These are phyloP conservation scores for Nakazawaea sp. DNA, from an alignment of 805 yeast genomes.

Conservation along the genomic window DNA sequence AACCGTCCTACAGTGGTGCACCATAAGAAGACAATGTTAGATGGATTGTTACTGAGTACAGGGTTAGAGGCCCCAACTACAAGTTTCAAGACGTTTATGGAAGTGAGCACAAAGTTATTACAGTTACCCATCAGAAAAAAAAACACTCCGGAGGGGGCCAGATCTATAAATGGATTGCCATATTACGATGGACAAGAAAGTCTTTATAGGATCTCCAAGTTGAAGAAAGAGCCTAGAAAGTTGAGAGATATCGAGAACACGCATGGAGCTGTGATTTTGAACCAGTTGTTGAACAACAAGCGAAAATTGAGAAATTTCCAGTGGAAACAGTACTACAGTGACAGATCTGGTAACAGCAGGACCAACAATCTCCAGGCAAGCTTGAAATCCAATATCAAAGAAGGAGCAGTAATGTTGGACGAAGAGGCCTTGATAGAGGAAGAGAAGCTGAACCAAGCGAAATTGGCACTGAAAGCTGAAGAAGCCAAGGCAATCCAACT, in stretches of 20 bases:
- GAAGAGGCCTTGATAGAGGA: slow-evolving; percentile 9
- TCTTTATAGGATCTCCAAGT: slow-evolving; percentile 11
- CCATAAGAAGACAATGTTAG: slow-evolving; percentile 13
- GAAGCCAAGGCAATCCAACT: background rate
- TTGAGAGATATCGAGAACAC: slow-evolving; percentile 40
- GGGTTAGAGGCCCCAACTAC: slow-evolving; percentile 11
- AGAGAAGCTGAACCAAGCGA: slow-evolving; percentile 1
- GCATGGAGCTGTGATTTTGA: slow-evolving; percentile 41
- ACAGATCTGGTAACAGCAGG: slow-evolving; percentile 27
- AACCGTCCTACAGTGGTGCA: slow-evolving; percentile 12
- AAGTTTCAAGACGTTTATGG: slow-evolving; percentile 16
- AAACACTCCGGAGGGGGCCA: slow-evolving; percentile 12
- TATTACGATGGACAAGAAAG: slow-evolving; percentile 26
- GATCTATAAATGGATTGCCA: slow-evolving; percentile 36
- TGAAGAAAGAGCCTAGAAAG: slow-evolving; percentile 24
- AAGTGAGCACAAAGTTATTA: slow-evolving; percentile 17
- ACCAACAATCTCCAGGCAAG: slow-evolving; percentile 7
- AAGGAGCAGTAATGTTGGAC: slow-evolving; percentile 5
- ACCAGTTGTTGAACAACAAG: slow-evolving; percentile 34
- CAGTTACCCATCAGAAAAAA: slow-evolving; percentile 19
- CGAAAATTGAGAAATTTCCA: slow-evolving; percentile 34
- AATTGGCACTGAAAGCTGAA: background rate
- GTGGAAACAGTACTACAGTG: slow-evolving; percentile 43
- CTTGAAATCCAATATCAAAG: slow-evolving; percentile 24
- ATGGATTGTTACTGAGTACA: slow-evolving; percentile 12